Evolutionary conservation across 805 yeast species (phyloP).

Genomic region (Myxozyma vanderwaltii): DNA sequence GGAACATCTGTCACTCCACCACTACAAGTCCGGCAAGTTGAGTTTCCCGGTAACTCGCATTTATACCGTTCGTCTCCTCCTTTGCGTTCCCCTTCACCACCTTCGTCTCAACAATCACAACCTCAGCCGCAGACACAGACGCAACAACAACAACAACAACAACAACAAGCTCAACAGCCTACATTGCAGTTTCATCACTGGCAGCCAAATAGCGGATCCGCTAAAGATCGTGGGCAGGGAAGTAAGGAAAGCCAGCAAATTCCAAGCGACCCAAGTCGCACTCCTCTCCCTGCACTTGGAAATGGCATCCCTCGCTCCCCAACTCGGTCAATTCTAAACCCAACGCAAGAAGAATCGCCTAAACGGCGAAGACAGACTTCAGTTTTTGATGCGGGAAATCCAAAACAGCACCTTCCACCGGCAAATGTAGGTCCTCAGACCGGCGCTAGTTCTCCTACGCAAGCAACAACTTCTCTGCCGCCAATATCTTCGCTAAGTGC

Average conservation of each 20-base stretch:
- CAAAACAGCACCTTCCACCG: conserved; percentile 19
- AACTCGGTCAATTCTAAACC: conserved; percentile 21
- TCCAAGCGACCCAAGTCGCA: neutral
- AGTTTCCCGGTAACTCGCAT: conserved; percentile 3
- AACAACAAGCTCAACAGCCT: conserved; percentile 17
- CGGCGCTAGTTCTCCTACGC: conserved; percentile 5
- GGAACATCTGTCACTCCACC: conserved; percentile 20
- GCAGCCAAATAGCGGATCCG: conserved; percentile 23
- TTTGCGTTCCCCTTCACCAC: conserved; percentile 5
- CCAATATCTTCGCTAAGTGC: conserved; percentile 26
- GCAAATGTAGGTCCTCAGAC: neutral
- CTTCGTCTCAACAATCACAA: conserved; percentile 18
- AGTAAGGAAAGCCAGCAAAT: conserved; percentile 5
- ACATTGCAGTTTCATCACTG: conserved; percentile 32
- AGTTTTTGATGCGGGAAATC: conserved; percentile 18
- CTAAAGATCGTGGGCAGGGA: conserved; percentile 9
- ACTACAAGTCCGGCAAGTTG: conserved; percentile 24
- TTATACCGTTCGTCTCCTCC: conserved; percentile 8
- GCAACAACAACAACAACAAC: conserved; percentile 6
- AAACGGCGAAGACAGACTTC: conserved; percentile 26
- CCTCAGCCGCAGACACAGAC: conserved; percentile 5
- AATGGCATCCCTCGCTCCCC: conserved; percentile 30
- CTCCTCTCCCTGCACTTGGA: conserved; percentile 11
- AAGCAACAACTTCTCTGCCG: conserved; percentile 19
- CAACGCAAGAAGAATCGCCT: conserved; percentile 22